Percentiles rank a stretch among this genome's conserved stretches.
These are phyloP conservation scores for Leccinum longicurvipes DNA, from an alignment of 768 basidiomycete species.

Conservation along the genomic window DNA sequence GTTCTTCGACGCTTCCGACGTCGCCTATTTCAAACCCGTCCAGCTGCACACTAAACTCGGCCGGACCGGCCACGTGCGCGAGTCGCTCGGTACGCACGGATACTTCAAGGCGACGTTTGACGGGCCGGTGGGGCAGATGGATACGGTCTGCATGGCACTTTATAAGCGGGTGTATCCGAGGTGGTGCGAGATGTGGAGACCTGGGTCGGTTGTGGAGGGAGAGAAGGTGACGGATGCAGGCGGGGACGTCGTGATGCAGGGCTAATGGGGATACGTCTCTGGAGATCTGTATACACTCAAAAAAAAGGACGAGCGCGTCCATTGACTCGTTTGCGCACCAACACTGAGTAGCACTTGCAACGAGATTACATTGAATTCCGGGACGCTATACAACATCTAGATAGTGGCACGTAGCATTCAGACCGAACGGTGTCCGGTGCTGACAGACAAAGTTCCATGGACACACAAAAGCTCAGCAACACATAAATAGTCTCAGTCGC, in stretches of 20 bases:
- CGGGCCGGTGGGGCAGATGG: slow-evolving; percentile 92
- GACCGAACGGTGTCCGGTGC: not conserved
- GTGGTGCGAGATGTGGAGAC: slow-evolving; percentile 61
- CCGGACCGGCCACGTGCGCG: slow-evolving; percentile 82
- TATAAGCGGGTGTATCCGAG: slow-evolving; percentile 95
- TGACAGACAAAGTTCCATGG: not conserved
- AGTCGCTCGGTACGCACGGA: slow-evolving; percentile 94
- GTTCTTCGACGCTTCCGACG: slow-evolving; percentile 96
- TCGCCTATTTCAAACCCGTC: slow-evolving; percentile 90
- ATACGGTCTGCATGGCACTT: slow-evolving; percentile 91
- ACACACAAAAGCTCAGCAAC: not conserved
- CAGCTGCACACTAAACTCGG: slow-evolving; percentile 92
- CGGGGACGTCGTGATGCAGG: slow-evolving; percentile 29
- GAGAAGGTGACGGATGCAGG: not conserved
- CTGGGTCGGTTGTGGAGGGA: slow-evolving; percentile 12
- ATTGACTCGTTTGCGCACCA: too few relatives aligned
- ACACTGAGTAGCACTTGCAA: not conserved
- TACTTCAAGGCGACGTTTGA: slow-evolving; percentile 98
- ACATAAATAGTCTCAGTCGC: not conserved
- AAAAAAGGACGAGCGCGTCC: not conserved
- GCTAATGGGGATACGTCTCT: not conserved
- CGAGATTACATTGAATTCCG: not conserved
- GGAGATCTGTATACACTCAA: not conserved
- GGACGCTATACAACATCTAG: not conserved
- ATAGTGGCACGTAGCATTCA: not conserved